Evolutionary conservation across 352 stramenopile genomes (phyloP).

Genomic region (Pythium rishiriense): DNA sequence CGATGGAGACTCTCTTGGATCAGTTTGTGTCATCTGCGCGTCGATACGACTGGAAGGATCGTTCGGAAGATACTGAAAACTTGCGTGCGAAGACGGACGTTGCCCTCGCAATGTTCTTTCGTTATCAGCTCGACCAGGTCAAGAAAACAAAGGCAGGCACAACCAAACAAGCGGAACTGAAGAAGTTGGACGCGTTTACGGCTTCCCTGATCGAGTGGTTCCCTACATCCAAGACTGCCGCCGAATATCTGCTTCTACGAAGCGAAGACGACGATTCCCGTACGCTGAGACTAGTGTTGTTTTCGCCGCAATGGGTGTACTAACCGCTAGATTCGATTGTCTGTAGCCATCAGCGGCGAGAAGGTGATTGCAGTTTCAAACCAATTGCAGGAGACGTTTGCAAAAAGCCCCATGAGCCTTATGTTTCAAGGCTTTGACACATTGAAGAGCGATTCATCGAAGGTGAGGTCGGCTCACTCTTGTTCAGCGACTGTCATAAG

Average conservation of each 20-base stretch:
- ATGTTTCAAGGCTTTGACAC: constrained; percentile 23
- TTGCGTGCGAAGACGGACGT: constrained; percentile 40
- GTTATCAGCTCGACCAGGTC: constrained; percentile 56
- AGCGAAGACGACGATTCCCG: constrained; percentile 70
- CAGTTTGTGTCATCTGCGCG: constrained; percentile 52
- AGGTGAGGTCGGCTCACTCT: neutral
- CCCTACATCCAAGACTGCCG: constrained; percentile 51
- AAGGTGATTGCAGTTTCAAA: neutral
- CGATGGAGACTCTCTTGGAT: constrained; percentile 38
- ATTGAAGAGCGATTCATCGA: neutral
- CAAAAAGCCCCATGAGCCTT: constrained; percentile 25
- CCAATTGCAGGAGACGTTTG: constrained; percentile 4
- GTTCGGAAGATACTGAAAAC: constrained; percentile 13
- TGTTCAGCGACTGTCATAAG: neutral
- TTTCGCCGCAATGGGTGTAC: neutral
- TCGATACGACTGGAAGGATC: constrained; percentile 28
- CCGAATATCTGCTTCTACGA: constrained; percentile 71
- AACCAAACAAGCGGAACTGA: constrained; percentile 41
- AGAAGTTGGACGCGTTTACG: constrained; percentile 51
- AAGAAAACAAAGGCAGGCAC: constrained; percentile 32
- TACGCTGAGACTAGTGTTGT: constrained; percentile 31
- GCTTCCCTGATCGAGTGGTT: constrained; percentile 57
- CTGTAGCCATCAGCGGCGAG: constrained; percentile 13
- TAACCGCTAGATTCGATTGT: neutral
- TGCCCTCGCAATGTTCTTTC: constrained; percentile 69